Evolutionary conservation across 345 rosid genomes (phyloP).

Genomic region (Citrus inodora): DNA sequence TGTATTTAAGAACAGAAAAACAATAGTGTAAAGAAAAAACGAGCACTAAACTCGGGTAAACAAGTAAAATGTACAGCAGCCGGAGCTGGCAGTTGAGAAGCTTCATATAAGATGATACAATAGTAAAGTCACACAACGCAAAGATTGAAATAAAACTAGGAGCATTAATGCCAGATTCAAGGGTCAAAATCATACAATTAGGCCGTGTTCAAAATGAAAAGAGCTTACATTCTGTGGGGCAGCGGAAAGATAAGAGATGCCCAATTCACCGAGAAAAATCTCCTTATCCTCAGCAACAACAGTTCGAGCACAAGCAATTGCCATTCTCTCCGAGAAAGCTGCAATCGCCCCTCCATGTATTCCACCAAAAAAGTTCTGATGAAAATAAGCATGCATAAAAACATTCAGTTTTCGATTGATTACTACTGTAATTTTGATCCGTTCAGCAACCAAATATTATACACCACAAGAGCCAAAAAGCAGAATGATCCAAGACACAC

Average conservation of each 20-base stretch:
- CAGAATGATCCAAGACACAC: too few relatives aligned
- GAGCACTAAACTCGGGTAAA: neutral
- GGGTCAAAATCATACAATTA: too few relatives aligned
- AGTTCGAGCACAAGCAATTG: constrained; percentile 63
- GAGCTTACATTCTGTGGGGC: constrained; percentile 34
- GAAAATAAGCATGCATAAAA: too few relatives aligned
- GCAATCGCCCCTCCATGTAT: constrained; percentile 74
- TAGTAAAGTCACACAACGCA: neutral
- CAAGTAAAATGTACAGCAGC: neutral
- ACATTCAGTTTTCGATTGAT: too few relatives aligned
- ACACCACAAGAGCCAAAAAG: too few relatives aligned
- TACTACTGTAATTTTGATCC: too few relatives aligned
- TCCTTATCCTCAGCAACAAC: constrained; percentile 51
- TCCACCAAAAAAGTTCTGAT: constrained; percentile 48
- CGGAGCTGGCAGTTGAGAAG: neutral
- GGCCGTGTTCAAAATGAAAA: neutral
- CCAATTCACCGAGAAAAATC: constrained; percentile 66
- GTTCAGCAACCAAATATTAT: too few relatives aligned
- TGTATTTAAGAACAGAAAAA: neutral
- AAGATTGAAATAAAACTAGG: too few relatives aligned
- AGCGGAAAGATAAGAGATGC: constrained; percentile 61
- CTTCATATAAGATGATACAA: neutral
- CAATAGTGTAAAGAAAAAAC: neutral
- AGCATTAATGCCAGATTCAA: too few relatives aligned
- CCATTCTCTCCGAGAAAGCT: constrained; percentile 62